Conservation (phyloP, 1,284 basidiomycete species). For the Trametes sp. region DNA sequence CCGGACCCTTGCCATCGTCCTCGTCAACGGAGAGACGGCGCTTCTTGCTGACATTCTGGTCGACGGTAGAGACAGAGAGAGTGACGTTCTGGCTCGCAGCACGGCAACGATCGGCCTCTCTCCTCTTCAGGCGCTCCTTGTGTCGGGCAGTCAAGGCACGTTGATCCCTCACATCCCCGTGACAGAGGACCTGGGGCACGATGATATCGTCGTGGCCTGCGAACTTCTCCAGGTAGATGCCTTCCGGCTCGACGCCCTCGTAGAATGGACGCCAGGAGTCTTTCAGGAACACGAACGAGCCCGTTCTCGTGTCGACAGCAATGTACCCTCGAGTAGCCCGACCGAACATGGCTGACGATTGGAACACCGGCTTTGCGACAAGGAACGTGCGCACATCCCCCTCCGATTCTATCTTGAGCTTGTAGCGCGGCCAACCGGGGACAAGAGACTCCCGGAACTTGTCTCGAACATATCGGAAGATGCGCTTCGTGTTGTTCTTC, state of each 20-base stretch:
- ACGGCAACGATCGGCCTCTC: background rate
- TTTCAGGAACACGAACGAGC: conserved; percentile 20
- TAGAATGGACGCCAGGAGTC: conserved; percentile 20
- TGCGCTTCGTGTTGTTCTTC: background rate
- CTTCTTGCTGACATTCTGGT: background rate
- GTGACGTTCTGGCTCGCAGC: background rate
- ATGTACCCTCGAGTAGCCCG: conserved; percentile 12
- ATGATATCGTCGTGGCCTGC: background rate
- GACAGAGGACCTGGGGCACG: conserved; percentile 11
- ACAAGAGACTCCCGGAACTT: conserved; percentile 9
- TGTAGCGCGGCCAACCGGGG: conserved; percentile 2
- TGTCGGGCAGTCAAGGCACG: background rate
- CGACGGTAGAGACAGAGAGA: background rate
- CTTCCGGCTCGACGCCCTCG: conserved; percentile 4
- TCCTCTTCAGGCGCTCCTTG: background rate
- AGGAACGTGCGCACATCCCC: conserved; percentile 16
- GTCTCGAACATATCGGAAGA: conserved; percentile 22
- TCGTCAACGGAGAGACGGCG: background rate
- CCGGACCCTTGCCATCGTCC: background rate
- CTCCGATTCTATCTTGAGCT: conserved; percentile 3
- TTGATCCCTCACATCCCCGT: conserved; percentile 10
- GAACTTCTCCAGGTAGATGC: conserved; percentile 5
- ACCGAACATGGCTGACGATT: conserved; percentile 3
- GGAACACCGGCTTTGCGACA: conserved; percentile 10
- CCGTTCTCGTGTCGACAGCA: conserved; percentile 12